Evolutionary conservation across 2,329 filamentous ascomycete genomes (phyloP), one percentile per base, ranked within the genome.

Genomic region (Proliferodiscus dingleyae): DNA sequence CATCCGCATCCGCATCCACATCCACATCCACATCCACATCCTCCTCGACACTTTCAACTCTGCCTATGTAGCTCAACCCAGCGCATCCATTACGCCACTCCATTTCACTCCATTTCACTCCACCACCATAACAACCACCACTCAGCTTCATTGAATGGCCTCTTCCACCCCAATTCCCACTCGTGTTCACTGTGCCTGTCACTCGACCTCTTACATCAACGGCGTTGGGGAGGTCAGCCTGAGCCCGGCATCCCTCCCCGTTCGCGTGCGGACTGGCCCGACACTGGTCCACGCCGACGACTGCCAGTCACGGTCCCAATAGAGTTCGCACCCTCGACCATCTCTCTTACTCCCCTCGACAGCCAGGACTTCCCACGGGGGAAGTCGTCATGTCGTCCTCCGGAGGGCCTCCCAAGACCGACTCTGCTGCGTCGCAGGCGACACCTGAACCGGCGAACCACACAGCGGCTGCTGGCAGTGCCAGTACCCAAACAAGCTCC

Each of bases 401-500:
- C 19, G 34, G 5, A 7, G 15, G 26, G n/a, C 24, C 29, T 9
- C 16, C 26, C 26, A 28, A 26, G 10, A 15, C 39, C 24, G 11
- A n/a, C n/a, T 33, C 39, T 23, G 39, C 16, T 23, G 22, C 34
- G 18, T 13, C 34, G 34, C 16, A 37, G 16, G 34, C 21, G n/a
- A 37, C 34, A 37, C 18, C 34, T 23, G 34, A 37, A 18, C 34
- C 34, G 10, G 34, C 4, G 19, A n/a, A 37, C 18, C 30, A 24
- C 15, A 41, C 39, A 41, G 18, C 34, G 18, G 34, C 34, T 13
- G 34, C 34, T 19, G 34, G 16, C 34, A 26, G 22, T 24, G 33
- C 37, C 37, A 28, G 38, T 40, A 26, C 9, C n/a, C 32, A 30
- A 39, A 15, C 33, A 30, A 21, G 26, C 15, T 36, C 47, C 23